A percentile compares a stretch with the other conserved stretches of the same genome.
These are phyloP conservation scores for Physaria fendleri DNA, from an alignment of 345 rosid genomes.

Conservation along the genomic window DNA sequence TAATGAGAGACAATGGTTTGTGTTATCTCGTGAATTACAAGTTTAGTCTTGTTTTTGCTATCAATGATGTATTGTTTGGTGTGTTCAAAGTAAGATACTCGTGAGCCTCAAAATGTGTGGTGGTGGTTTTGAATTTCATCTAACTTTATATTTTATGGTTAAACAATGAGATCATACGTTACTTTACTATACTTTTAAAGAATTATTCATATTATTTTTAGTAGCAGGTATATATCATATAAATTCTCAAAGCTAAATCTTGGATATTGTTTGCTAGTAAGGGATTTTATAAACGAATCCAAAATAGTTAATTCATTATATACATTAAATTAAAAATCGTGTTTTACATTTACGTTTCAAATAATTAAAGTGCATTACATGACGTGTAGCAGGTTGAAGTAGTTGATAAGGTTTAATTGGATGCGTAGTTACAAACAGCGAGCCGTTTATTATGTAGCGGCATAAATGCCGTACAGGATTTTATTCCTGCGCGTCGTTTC, in stretches of 20 bases:
- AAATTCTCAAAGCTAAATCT: neutral
- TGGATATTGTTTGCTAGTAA: neutral
- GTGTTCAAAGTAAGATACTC: slow-evolving; percentile 30
- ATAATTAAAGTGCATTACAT: no score
- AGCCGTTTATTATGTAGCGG: no score
- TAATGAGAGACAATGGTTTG: slow-evolving; percentile 18
- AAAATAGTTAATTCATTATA: no score
- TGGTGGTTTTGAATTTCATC: slow-evolving; percentile 31
- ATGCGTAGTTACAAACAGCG: no score
- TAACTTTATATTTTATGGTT: slow-evolving; percentile 20
- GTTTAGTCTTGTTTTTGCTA: neutral
- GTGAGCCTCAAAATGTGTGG: slow-evolving; percentile 26
- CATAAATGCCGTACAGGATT: no score
- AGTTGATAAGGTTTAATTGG: no score
- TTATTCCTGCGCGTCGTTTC: no score
- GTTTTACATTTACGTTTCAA: no score
- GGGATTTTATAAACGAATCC: neutral
- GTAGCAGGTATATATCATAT: neutral
- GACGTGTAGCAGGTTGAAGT: no score
- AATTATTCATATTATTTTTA: neutral
- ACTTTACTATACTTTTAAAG: neutral
- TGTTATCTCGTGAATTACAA: slow-evolving; percentile 25
- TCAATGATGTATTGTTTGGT: slow-evolving; percentile 32
- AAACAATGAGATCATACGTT: neutral
- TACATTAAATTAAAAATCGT: no score